Conservation (phyloP, 768 basidiomycete genomes). For the Tylopilus cervinicoccineus region DNA sequence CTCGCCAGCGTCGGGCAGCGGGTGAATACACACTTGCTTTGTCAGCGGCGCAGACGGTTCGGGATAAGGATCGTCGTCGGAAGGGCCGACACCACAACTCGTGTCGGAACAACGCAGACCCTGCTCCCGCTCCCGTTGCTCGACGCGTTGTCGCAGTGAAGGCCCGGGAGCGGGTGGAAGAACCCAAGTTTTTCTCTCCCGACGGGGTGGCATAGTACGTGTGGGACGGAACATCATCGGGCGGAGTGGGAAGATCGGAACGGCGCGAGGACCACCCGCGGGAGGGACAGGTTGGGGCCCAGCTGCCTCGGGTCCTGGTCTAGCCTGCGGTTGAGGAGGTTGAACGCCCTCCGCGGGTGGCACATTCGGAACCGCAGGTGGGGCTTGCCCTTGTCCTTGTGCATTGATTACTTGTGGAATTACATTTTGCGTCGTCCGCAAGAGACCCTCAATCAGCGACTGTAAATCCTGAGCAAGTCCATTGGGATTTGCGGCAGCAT, state of each 20-base stretch:
- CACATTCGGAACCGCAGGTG: neutral
- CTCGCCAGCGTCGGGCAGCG: conserved; percentile 10
- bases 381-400: conserved; percentile 6
- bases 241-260: conserved; percentile 14
- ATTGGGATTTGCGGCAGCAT: conserved; percentile 19
- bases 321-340: conserved; percentile 10
- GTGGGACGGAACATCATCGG: conserved; percentile 24
- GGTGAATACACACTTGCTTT: conserved; percentile 25
- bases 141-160: conserved; percentile 69
- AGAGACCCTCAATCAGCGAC: conserved; percentile 22
- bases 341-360: neutral
- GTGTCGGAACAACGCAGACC: conserved; percentile 70
- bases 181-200: conserved; percentile 49
- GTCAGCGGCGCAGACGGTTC: conserved; percentile 19
- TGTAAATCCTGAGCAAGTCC: conserved; percentile 22
- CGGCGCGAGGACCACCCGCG: conserved; percentile 8
- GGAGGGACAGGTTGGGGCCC: conserved; percentile 5
- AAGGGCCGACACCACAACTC: conserved; percentile 71
- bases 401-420: conserved; percentile 20
- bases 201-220: conserved; percentile 24
- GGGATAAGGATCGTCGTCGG: conserved; percentile 62
- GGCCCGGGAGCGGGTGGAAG: conserved; percentile 62
- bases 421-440: conserved; percentile 25
- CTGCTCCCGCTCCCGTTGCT: conserved; percentile 66
- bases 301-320: conserved; percentile 1